Evolutionary conservation across 306 rosid species (phyloP).

Genomic region (Trichosanthes truncata): DNA sequence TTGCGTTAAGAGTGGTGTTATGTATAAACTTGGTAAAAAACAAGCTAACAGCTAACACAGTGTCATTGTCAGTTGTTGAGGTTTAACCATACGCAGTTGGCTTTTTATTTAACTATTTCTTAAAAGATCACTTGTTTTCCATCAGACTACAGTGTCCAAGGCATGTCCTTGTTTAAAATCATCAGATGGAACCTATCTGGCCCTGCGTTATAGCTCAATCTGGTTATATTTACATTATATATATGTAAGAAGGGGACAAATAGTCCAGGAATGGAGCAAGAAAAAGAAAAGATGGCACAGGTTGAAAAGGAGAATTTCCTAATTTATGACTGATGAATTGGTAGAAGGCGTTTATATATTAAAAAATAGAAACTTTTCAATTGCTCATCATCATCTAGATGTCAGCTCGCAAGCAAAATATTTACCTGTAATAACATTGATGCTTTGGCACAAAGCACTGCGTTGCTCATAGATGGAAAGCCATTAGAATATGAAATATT

Average conservation of each 20-base stretch:
- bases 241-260: too few species aligned
- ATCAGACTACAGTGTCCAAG: neutral
- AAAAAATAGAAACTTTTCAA: neutral
- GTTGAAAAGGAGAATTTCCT: neutral
- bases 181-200: neutral
- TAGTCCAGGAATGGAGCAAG: neutral
- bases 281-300: neutral
- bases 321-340: neutral
- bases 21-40: neutral
- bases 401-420: neutral
- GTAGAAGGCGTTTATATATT: neutral
- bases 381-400: neutral
- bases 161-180: neutral
- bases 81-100: neutral
- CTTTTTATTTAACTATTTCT: neutral
- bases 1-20: neutral
- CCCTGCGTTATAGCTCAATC: too few species aligned
- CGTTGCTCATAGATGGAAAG: conserved; percentile 55
- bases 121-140: neutral
- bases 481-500: conserved; percentile 60
- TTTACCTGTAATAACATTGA: conserved; percentile 90
- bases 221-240: too few species aligned
- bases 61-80: neutral
- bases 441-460: conserved; percentile 92
- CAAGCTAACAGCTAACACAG: neutral